These are phyloP conservation scores for Penicillium soppii DNA, from an alignment of 495 filamentous ascomycete species.

Conservation along the genomic window DNA sequence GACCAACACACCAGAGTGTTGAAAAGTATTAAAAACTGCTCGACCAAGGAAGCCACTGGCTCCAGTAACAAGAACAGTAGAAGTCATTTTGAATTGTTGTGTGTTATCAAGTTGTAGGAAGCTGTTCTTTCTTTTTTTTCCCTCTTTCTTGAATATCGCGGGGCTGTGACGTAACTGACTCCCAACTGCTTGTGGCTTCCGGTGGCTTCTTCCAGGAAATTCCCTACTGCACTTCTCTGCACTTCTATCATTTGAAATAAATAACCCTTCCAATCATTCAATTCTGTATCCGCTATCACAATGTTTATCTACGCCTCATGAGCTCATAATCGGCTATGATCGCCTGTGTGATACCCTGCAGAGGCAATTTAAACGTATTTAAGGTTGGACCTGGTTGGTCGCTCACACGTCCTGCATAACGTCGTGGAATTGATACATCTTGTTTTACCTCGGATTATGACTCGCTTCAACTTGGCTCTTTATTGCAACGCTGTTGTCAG, in stretches of 20 bases:
- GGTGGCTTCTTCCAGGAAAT: not conserved
- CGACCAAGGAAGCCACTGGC: slow-evolving; percentile 83
- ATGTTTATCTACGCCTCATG: not conserved
- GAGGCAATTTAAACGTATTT: not conserved
- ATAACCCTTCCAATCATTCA: too few relatives aligned
- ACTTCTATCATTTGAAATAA: too few relatives aligned
- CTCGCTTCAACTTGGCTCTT: too few relatives aligned
- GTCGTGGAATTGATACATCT: too few relatives aligned
- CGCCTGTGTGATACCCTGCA: not conserved
- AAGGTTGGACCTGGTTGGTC: not conserved
- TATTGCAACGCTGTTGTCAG: too few relatives aligned
- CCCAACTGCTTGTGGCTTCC: not conserved
- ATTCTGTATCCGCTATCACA: not conserved
- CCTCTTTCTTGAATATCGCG: slow-evolving; percentile 11
- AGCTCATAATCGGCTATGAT: not conserved
- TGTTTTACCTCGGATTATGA: too few relatives aligned
- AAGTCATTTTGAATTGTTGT: slow-evolving; percentile 42
- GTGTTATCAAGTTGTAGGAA: slow-evolving; percentile 1
- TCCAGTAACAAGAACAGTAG: slow-evolving; percentile 76
- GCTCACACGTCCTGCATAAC: not conserved
- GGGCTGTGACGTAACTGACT: slow-evolving; percentile 31
- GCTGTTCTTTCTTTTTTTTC: not conserved
- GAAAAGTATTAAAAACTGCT: slow-evolving; percentile 74
- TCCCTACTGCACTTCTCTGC: not conserved
- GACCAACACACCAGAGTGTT: slow-evolving; percentile 66